Percentiles rank a stretch among this genome's conserved stretches.
These are phyloP conservation scores for Saururus chinensis DNA, from an alignment of 164 flowering plant species.

Conservation along the genomic window DNA sequence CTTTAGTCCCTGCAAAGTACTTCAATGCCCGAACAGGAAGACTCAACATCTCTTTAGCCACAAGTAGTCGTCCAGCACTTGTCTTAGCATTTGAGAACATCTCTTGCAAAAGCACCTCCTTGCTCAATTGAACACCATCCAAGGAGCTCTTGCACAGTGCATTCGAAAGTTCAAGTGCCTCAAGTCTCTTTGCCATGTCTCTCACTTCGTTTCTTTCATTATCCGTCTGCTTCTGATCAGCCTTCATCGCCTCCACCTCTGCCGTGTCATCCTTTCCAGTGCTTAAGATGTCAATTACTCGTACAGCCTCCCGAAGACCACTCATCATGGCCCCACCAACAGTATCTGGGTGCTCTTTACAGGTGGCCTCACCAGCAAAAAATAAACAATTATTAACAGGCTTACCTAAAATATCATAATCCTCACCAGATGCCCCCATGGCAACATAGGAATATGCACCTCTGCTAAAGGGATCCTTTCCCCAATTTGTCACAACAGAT, in stretches of 20 bases:
- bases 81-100: constrained; percentile 77
- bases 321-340: constrained; percentile 99
- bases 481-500: constrained; percentile 97
- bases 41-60: constrained; percentile 73
- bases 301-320: constrained; percentile 97
- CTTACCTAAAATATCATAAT: constrained; percentile 80
- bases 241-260: constrained; percentile 81
- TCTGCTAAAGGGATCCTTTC: constrained; percentile 86
- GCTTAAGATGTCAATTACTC: constrained; percentile 68
- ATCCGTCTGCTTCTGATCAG: constrained; percentile 64
- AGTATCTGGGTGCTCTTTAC: constrained; percentile 99
- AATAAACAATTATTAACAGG: constrained; percentile 91
- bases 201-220: constrained; percentile 74
- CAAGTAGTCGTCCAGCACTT: constrained; percentile 72
- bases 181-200: constrained; percentile 76
- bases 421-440: constrained; percentile 97
- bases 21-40: constrained; percentile 68
- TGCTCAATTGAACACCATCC: constrained; percentile 43
- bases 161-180: constrained; percentile 66
- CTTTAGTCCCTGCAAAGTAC: constrained; percentile 86
- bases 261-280: constrained; percentile 78
- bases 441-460: constrained; percentile 99
- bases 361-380: constrained; percentile 99
- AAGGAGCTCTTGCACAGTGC: constrained; percentile 46
- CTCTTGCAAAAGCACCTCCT: constrained; percentile 57